These are phyloP conservation scores for Cucurbitaria berberidis DNA, from an alignment of 2,329 filamentous ascomycete species.

Conservation along the genomic window DNA sequence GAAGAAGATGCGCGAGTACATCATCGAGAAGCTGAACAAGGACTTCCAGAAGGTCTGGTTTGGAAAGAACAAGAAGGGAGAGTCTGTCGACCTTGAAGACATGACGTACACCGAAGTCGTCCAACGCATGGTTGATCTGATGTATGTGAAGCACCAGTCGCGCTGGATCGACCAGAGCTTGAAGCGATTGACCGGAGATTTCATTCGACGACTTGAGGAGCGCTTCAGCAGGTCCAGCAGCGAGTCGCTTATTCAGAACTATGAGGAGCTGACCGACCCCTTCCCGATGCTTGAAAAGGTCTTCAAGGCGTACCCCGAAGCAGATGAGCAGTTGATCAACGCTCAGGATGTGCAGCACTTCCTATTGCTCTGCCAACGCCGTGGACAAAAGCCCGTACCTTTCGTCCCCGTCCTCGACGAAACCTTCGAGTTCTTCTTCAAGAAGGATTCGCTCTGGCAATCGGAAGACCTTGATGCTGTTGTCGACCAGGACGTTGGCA, in stretches of 20 bases:
- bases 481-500: conserved; percentile 91
- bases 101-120: conserved; percentile 58
- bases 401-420: conserved; percentile 96
- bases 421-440: conserved; percentile 99
- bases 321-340: conserved; percentile 90
- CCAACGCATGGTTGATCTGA: conserved; percentile 54
- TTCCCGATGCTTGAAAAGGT: conserved; percentile 80
- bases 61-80: conserved; percentile 51
- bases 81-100: conserved; percentile 54
- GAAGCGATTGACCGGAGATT: conserved; percentile 84
- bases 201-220: conserved; percentile 95
- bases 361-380: conserved; percentile 87
- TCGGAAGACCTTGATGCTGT: conserved; percentile 97
- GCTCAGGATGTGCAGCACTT: conserved; percentile 99
- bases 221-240: conserved; percentile 83
- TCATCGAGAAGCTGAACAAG: conserved; percentile 55
- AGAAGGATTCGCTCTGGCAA: conserved; percentile 99
- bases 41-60: conserved; percentile 60
- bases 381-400: conserved; percentile 92
- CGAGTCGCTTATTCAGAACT: conserved; percentile 85
- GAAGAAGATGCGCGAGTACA: conserved; percentile 53
- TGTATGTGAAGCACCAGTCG: conserved; percentile 54
- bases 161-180: conserved; percentile 68
- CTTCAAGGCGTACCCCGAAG: conserved; percentile 81
- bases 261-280: conserved; percentile 83